Percentiles rank a stretch among this genome's conserved stretches.
phyloP scores from a whole-genome alignment of 352 stramenopile genomes.

The Phytophthora citrophthora region DNA sequence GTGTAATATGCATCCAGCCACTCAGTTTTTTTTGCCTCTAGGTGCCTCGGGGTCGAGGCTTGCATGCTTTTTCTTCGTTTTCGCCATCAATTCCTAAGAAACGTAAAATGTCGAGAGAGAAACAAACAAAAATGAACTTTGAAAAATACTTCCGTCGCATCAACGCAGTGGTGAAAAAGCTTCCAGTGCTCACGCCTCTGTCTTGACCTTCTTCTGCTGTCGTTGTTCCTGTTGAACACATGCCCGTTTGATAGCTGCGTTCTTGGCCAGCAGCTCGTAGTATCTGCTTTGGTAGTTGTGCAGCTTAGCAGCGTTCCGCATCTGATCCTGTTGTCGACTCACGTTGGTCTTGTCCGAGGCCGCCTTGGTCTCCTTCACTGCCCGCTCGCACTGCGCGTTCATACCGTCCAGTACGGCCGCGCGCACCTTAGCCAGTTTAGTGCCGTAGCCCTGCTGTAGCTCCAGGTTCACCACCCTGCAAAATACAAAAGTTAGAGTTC shows the following conservation, averaged over 20 bases:
- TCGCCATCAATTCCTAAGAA: slow-evolving; percentile 31
- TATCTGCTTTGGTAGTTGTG: slow-evolving; percentile 61
- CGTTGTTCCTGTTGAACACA: slow-evolving; percentile 27
- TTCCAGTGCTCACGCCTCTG: slow-evolving; percentile 15
- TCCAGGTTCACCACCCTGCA: slow-evolving; percentile 74
- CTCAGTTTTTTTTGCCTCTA: slow-evolving; percentile 32
- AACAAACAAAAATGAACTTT: background rate
- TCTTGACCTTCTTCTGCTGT: slow-evolving; percentile 51
- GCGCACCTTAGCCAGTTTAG: slow-evolving; percentile 70
- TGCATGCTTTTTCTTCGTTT: slow-evolving; percentile 29
- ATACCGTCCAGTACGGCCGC: slow-evolving; percentile 69
- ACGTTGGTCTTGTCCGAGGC: slow-evolving; percentile 64
- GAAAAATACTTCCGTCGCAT: too few species aligned
- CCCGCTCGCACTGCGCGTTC: slow-evolving; percentile 59
- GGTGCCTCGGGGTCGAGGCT: slow-evolving; percentile 9
- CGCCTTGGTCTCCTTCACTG: slow-evolving; percentile 43
- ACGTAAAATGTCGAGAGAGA: slow-evolving; percentile 30
- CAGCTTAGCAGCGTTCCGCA: slow-evolving; percentile 69
- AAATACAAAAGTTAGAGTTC: slow-evolving; percentile 3
- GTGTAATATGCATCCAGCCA: slow-evolving; percentile 38
- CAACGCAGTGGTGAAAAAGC: background rate
- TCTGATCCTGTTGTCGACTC: slow-evolving; percentile 71
- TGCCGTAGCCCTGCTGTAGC: slow-evolving; percentile 75
- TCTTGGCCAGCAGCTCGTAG: slow-evolving; percentile 71
- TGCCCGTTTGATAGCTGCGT: slow-evolving; percentile 58